Base-by-base conservation (phyloP, 805 yeast genomes). In the Gaillardinia entomophila region DNA sequence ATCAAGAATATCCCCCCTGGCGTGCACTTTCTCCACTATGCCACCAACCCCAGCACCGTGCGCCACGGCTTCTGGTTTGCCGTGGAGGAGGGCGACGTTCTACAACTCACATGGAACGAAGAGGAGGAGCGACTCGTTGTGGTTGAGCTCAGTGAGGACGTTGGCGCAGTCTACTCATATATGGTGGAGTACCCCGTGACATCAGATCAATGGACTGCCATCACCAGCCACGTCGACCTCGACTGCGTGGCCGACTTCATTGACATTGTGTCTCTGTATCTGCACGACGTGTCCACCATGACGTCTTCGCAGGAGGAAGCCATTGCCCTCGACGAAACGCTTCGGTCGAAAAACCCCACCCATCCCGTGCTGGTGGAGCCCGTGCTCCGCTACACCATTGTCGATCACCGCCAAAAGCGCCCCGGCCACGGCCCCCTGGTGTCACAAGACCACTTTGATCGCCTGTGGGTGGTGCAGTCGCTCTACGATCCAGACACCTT, bases 401-500 rank as follows among this genome's bases (percentile, higher is more conserved):
- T 76, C 4, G 68, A 74, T 33, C 51, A 64, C 32, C 64, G 62
- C 24, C 41, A 48, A n/a, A 51, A 63, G 27, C 50, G 67, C 11
- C 24, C 27, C 0, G 56, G 60, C 11, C 16, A 24, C 12, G 39
- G 40, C 1, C 56, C 63, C 0, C 55, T 57, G 3, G 51, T 66
- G 16, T 79, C 84, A 18, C 47, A 55, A 5, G 76, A 74, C 37
- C 71, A 69, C 12, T 38, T 74, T 12, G 90, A 84, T 49, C 74
- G 77, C 42, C 63, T 82, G 1, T 75, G 84, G 79, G 76, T 73
- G 43, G 45, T 81, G 11, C 43, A 55, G 13, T 41, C 60, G 23
- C 46, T 72, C 6, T 67, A 51, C 26, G 64, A 49, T 32, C 42
- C 27, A 13, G 48, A 46, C 0, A 28, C 47, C 2, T 40, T 75